These are phyloP conservation scores for Arthrobotrys entomopaga DNA, from an alignment of 2,329 filamentous ascomycete species.

Conservation along the genomic window DNA sequence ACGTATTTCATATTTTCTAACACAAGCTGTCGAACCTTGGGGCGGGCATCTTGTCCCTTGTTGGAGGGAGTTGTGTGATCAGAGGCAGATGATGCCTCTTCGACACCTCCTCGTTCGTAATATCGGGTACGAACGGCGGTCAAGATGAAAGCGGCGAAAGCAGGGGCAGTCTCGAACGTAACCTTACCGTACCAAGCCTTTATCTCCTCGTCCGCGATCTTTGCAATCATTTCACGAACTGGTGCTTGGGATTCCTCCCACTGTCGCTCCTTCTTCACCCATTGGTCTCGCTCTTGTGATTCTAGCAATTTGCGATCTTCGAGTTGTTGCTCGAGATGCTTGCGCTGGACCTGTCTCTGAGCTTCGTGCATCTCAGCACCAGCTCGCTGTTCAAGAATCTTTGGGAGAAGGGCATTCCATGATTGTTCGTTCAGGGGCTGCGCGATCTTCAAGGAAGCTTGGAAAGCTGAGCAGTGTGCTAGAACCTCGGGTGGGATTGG, in stretches of 20 bases:
- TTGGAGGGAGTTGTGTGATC: slow-evolving; percentile 63
- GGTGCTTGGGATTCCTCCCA: slow-evolving; percentile 78
- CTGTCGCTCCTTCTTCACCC: slow-evolving; percentile 72
- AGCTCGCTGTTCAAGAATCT: slow-evolving; percentile 73
- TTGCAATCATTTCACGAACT: slow-evolving; percentile 72
- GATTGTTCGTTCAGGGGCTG: slow-evolving; percentile 74
- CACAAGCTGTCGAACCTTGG: slow-evolving; percentile 67
- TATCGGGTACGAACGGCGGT: slow-evolving; percentile 75
- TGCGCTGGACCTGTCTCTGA: slow-evolving; percentile 63
- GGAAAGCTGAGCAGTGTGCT: slow-evolving; percentile 77
- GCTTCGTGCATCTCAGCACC: slow-evolving; percentile 72
- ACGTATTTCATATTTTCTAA: slow-evolving; percentile 89
- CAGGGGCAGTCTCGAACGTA: slow-evolving; percentile 71
- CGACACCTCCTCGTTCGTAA: slow-evolving; percentile 66
- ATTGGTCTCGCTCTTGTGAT: slow-evolving; percentile 66
- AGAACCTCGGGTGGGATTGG: slow-evolving; percentile 73
- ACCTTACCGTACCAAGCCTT: slow-evolving; percentile 73
- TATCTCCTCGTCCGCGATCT: slow-evolving; percentile 77
- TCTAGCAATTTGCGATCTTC: slow-evolving; percentile 66
- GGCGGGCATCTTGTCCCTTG: slow-evolving; percentile 1
- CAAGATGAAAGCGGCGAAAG: slow-evolving; percentile 78
- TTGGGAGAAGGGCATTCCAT: slow-evolving; percentile 76
- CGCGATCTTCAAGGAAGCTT: slow-evolving; percentile 76
- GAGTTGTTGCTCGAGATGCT: slow-evolving; percentile 61
- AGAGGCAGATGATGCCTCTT: slow-evolving; percentile 63